These are phyloP conservation scores for Pyrus communis DNA, from an alignment of 306 rosid genomes.

Conservation along the genomic window DNA sequence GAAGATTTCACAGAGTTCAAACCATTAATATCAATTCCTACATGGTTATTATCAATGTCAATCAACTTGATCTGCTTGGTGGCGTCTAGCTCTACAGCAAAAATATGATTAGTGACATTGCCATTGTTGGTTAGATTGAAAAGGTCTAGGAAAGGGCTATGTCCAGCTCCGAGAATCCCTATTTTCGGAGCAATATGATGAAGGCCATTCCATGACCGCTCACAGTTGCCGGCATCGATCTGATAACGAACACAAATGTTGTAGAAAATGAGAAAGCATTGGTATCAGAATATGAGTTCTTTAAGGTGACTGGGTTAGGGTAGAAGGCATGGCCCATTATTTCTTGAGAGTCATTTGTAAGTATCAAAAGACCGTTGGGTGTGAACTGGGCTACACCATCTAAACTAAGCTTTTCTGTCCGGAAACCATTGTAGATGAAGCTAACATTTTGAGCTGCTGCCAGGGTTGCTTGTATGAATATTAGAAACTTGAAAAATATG, in stretches of 20 bases:
- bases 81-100: constrained; percentile 44
- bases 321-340: constrained; percentile 57
- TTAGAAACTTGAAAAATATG: constrained; percentile 28
- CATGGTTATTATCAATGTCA: constrained; percentile 26
- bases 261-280: constrained; percentile 45
- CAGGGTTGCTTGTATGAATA: not conserved
- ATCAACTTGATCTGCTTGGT: not conserved
- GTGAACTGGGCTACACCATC: too few species aligned
- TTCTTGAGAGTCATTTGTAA: too few species aligned
- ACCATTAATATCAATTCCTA: constrained; percentile 54
- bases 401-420: constrained; percentile 15
- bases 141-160: not conserved
- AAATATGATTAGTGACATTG: constrained; percentile 17
- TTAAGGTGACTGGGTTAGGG: constrained; percentile 36
- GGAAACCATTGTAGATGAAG: constrained; percentile 47
- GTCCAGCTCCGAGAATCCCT: not conserved
- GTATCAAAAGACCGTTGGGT: too few species aligned
- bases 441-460: constrained; percentile 19
- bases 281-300: constrained; percentile 21
- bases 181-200: not conserved
- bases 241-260: constrained; percentile 50
- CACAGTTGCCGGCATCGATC: constrained; percentile 21
- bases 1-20: constrained; percentile 23
- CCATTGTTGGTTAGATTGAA: not conserved
- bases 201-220: constrained; percentile 19